These are phyloP conservation scores for Flammula alnicola DNA, from an alignment of 1,284 basidiomycete species.

Conservation along the genomic window DNA sequence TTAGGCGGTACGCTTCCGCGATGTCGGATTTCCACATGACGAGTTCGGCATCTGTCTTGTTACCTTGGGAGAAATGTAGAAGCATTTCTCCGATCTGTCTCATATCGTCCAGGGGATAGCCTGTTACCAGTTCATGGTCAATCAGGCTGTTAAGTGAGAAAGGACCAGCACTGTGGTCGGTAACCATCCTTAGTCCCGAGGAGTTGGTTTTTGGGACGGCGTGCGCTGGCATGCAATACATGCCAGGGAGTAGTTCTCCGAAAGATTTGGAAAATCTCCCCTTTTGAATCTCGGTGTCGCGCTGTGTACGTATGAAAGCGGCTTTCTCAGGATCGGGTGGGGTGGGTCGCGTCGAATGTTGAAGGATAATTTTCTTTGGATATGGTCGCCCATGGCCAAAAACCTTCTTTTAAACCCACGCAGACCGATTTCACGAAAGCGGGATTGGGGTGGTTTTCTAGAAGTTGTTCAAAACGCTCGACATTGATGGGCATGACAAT, in stretches of 20 bases:
- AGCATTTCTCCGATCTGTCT: constrained; percentile 6
- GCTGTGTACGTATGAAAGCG: constrained; percentile 30
- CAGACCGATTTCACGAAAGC: constrained; percentile 37
- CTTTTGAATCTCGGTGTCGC: constrained; percentile 31
- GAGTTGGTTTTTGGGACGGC: constrained; percentile 42
- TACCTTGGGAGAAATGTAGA: too few species aligned
- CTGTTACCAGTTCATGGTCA: not conserved
- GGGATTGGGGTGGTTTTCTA: constrained; percentile 35
- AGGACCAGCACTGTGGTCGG: constrained; percentile 38
- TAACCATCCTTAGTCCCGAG: constrained; percentile 38
- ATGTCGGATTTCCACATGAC: too few species aligned
- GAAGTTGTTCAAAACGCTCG: constrained; percentile 28
- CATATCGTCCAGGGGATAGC: constrained; percentile 17
- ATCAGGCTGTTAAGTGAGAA: constrained; percentile 35
- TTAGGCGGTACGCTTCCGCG: too few species aligned
- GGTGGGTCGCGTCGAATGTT: constrained; percentile 3
- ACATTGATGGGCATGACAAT: constrained; percentile 41
- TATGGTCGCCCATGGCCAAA: constrained; percentile 43
- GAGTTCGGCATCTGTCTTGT: too few species aligned
- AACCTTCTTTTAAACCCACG: constrained; percentile 34
- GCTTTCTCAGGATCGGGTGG: not conserved
- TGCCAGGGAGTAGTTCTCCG: constrained; percentile 37
- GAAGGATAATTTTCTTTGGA: constrained; percentile 1
- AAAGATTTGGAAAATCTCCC: constrained; percentile 39
- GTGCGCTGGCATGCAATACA: constrained; percentile 32